Evolutionary conservation across 495 filamentous ascomycete species (phyloP), one percentile per base, ranked within the genome.

Genomic region (Xylaria venustula): DNA sequence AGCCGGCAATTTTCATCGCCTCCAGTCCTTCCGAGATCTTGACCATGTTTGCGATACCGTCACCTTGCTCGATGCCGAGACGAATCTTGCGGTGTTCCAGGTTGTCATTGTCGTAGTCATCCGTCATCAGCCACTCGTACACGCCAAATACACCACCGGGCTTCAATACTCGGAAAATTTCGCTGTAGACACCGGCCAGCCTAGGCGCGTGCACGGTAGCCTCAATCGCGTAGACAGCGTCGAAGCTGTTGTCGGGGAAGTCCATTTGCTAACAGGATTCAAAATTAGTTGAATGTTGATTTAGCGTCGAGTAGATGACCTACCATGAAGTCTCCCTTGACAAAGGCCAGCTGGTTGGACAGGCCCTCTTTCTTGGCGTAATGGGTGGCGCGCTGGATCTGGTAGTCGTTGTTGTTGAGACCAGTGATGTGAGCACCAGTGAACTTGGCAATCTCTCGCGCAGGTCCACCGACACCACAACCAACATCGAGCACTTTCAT

Each of bases 51-150:
- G 91, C 93, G 77, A 98, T 98, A 66, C 95, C 94, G 70, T 98
- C 87, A 70, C 94, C 94, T 77, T 91, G 88, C 83, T 98, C 95
- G 67, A 98, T 98, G 65, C 90, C 93, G 23, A 97, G 86, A 60
- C 94, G 90, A 72, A 98, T 93, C 66, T 88, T 85, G 62, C 92
- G 88, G 82, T 98, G 94, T 68, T 88, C 85, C 15, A 89, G 71
- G 81, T 98, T 91, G 54, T 87, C 75, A 71, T 94, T 93, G 79
- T 98, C 89, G 79, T 97, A 98, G 2, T 87, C 78, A 67, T 97
- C 93, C 40, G 93, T 97, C 94, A 98, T 98, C 64, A 98, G 82
- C 95, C 95, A 98, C 76, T 98, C 94, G 81, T 98, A 98, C 37
- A 98, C 94, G 70, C 94, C 94, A 68, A 98, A 98, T 55, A 90